A percentile compares a stretch with the other conserved stretches of the same genome.
Evolutionary conservation across 169 alveolate species (phyloP).

Genomic region (Plasmodium coatneyi): DNA sequence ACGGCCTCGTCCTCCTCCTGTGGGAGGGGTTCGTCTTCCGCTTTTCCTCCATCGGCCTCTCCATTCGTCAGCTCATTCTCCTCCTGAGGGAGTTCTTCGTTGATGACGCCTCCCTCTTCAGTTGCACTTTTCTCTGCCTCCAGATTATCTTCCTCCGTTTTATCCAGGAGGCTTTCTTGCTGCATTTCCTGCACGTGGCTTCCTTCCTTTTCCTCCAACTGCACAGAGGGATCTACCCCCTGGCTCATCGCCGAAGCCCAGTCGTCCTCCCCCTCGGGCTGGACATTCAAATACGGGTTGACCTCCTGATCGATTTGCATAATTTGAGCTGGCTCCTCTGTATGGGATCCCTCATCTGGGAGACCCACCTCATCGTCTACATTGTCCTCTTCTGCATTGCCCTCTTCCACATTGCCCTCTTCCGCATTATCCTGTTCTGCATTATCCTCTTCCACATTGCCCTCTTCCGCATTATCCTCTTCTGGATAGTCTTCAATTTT

Average conservation of each 20-base stretch:
- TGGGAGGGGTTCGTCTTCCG: background rate
- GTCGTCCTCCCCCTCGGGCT: background rate
- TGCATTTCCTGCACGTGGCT: too few species aligned
- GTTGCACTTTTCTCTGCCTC: background rate
- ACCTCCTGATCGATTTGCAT: background rate
- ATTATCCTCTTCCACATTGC: background rate
- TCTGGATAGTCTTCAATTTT: background rate
- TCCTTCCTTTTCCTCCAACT: background rate
- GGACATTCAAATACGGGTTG: background rate
- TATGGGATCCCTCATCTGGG: background rate
- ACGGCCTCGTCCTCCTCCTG: background rate
- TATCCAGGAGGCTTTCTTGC: background rate
- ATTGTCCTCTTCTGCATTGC: background rate
- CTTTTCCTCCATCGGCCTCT: background rate
- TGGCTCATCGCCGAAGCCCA: too few species aligned
- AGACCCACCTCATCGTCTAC: background rate
- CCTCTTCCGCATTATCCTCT: background rate
- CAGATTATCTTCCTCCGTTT: background rate
- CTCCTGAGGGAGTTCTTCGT: background rate
- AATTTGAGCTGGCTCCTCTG: background rate
- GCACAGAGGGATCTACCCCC: too few species aligned
- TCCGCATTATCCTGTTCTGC: background rate
- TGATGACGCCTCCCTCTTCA: background rate
- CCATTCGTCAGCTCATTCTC: background rate
- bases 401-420: background rate